Evolutionary conservation across 768 basidiomycete genomes (phyloP), one percentile per base, ranked within the genome.

Genomic region (Calocybe gangraenosa): DNA sequence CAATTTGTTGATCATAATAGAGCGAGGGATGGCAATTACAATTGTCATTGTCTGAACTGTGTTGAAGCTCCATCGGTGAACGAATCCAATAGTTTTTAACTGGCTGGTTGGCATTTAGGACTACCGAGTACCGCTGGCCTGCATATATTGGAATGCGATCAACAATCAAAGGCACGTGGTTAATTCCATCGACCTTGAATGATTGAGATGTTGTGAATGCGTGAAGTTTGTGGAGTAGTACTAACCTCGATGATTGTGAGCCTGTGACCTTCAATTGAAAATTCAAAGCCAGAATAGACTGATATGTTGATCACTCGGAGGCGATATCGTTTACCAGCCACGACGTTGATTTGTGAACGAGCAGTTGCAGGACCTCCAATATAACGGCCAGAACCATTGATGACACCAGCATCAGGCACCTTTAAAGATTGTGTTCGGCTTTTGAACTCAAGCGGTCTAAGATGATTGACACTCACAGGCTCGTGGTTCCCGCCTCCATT

Each of bases 101-200:
- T 0, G 65, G 40, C 37, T 76, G 65, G 49, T 68, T 46, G 13
- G 70, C 68, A 3, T 55, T 58, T 14, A 72, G 43, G 7, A 73
- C 58, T 25, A 63, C 57, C 9, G 73, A 76, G 51, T 75, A 74
- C 8, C 73, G 66, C 41, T 74, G 73, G 15, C 59, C 68, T 40
- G 69, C 62, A 46, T 58, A 68, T 18, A 68, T 59, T 21, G 63
- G 61, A 21, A 68, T 52, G 31, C 63, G 65, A 38, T 76, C 71
- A 3, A 74, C 72, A 8, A 54, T 40, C 18, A 66, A 42, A 3
- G 65, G 67, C 21, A 59, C 44, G 5, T 52, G 46, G 39, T 69
- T 65, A 11, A 63, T 54, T 18, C 67, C 63, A 22, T 70, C 71
- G 3, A 56, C 67, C 50, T 66, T n/a, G n/a, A n/a, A n/a, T n/a